phyloP scores from a whole-genome alignment of 2,329 filamentous ascomycete species.

The Aspergillus latus region DNA sequence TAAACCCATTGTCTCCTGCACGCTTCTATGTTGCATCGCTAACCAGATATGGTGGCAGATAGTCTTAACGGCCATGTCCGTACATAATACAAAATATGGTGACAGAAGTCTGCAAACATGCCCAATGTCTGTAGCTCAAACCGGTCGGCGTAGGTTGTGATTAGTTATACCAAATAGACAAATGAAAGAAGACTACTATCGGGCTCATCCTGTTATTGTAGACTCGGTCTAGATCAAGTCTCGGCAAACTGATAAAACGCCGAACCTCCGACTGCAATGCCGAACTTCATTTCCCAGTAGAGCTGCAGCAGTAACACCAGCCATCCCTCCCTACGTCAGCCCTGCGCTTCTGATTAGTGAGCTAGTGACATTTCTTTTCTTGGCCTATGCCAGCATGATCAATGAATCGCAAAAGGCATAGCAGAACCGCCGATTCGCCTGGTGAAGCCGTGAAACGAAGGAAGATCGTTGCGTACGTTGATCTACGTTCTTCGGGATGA shows the following conservation, averaged over 20 bases:
- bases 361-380: not conserved
- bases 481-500: not conserved
- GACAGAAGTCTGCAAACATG: not conserved
- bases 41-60: conserved; percentile 10
- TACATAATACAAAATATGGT: not conserved
- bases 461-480: conserved; percentile 35
- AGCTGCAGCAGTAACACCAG: not conserved
- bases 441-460: conserved; percentile 22
- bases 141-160: not conserved
- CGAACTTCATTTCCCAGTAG: not conserved
- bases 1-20: conserved; percentile 1
- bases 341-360: not conserved
- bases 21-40: conserved; percentile 8
- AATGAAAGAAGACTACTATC: not conserved
- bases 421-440: conserved; percentile 13
- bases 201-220: not conserved
- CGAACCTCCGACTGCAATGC: not conserved
- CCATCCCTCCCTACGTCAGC: not conserved
- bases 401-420: conserved; percentile 20
- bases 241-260: conserved; percentile 1
- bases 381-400: conserved; percentile 4
- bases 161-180: not conserved
- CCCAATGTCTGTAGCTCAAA: not conserved
- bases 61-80: not conserved
- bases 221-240: not conserved